Evolutionary conservation across 1,284 basidiomycete genomes (phyloP).

Genomic region (Ceratobasidium sp.): DNA sequence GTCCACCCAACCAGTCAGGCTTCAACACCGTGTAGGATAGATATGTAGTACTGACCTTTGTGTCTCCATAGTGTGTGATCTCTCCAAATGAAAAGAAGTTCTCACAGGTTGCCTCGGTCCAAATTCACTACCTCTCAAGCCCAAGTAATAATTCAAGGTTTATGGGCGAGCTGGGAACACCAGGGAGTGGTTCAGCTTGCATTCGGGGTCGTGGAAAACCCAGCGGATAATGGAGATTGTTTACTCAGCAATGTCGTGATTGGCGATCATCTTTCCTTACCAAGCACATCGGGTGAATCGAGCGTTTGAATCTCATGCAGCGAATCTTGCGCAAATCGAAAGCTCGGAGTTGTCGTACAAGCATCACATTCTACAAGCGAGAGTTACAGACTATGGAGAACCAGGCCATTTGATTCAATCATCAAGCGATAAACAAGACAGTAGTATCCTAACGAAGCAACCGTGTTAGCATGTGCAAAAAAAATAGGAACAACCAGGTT

Average conservation of each 20-base stretch:
- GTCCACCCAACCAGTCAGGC: background rate
- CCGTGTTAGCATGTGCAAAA: background rate
- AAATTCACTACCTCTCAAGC: background rate
- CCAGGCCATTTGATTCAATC: slow-evolving; percentile 10
- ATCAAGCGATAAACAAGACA: slow-evolving; percentile 50
- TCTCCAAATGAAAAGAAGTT: background rate
- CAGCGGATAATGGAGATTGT: slow-evolving; percentile 14
- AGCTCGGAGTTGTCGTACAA: background rate
- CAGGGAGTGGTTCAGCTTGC: background rate
- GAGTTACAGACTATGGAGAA: slow-evolving; percentile 17
- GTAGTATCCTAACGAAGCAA: slow-evolving; percentile 47
- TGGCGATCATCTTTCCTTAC: slow-evolving; percentile 39
- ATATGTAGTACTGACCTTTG: background rate
- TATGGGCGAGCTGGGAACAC: background rate
- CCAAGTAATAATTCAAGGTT: background rate
- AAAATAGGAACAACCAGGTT: background rate
- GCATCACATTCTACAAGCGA: slow-evolving; percentile 18
- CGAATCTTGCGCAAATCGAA: background rate
- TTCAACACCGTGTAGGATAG: background rate
- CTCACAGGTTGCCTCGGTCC: background rate
- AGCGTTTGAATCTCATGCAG: background rate
- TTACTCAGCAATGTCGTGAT: slow-evolving; percentile 1
- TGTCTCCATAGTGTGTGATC: background rate
- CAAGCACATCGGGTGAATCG: slow-evolving; percentile 11
- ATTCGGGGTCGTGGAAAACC: slow-evolving; percentile 3